Conservation (phyloP, 1,284 basidiomycete genomes). For the Melampsora americana region DNA sequence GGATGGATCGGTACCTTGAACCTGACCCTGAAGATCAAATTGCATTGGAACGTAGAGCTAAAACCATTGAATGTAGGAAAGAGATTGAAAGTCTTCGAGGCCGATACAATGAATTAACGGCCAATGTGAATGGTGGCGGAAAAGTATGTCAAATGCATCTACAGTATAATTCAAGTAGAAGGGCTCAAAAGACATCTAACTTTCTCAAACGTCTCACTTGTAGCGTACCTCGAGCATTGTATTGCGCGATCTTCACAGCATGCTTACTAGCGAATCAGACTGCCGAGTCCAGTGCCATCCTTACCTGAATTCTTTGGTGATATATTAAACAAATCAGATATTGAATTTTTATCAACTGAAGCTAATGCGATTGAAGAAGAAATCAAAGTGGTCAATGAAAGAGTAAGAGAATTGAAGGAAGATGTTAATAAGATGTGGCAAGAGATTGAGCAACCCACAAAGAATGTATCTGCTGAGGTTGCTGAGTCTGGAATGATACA, state of each 20-base stretch:
- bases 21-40: constrained; percentile 63
- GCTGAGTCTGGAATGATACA: not conserved
- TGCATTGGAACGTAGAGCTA: constrained; percentile 64
- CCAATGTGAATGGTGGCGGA: constrained; percentile 63
- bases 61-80: constrained; percentile 66
- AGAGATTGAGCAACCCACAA: constrained; percentile 58
- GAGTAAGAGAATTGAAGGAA: constrained; percentile 63
- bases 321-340: constrained; percentile 56
- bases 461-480: not conserved
- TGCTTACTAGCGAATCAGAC: constrained; percentile 32
- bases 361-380: constrained; percentile 57
- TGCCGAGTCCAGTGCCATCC: constrained; percentile 51
- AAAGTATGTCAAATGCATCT: constrained; percentile 47
- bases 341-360: constrained; percentile 55
- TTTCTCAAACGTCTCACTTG: not conserved
- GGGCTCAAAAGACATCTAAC: not conserved
- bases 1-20: constrained; percentile 82
- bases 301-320: constrained; percentile 45
- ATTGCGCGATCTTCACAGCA: constrained; percentile 54
- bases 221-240: constrained; percentile 63
- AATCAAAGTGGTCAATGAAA: constrained; percentile 63
- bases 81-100: constrained; percentile 61
- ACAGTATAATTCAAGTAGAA: not conserved
- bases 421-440: constrained; percentile 76
- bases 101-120: constrained; percentile 66